Evolutionary conservation across 2,329 filamentous ascomycete species (phyloP), one percentile per base, ranked within the genome.

Genomic region (Acarospora socialis): DNA sequence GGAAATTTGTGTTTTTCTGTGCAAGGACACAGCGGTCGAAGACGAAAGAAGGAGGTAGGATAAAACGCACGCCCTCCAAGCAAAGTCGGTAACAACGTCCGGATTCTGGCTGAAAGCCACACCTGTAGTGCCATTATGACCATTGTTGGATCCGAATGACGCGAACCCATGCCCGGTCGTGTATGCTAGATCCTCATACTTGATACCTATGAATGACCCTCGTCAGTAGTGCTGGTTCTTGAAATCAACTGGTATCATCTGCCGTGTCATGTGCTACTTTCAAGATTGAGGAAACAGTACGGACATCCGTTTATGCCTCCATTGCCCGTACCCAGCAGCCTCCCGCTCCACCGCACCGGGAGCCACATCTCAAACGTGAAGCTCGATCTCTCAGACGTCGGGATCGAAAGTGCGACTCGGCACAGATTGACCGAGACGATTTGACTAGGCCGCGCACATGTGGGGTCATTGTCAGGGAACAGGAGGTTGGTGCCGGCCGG

Each of bases 351-450:
- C 7, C 56, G 44, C 5, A 50, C 50, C 0, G 63, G 63, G 12
- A 66, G 44, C 63, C 62, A 66, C 2, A 59, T 47, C 39, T 67
- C 63, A 13, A 62, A 46, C 4, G 49, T 56, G 19, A 70, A 60
- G 21, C 59, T 55, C 8, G 62, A 62, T 18, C 49, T 52, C 14
- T 54, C 49, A 3, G 58, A 60, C 0, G 59, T 63, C 4, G 48
- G 41, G 9, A 64, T 54, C 7, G 49, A 51, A 32, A 65, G 50
- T 2, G 55, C 51, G 14, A 64, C 44, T 6, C 60, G 56, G 36
- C 61, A 65, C 4, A 61, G 17, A 31, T 58, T 52, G 1, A 43
- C 46, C 2, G 51, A 38, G 5, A 61, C 53, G 1, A 41, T 18
- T 35, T 62, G 59, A 12, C 33, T 51, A 1, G 46, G 34, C 21